Percentiles rank a stretch among this genome's conserved stretches.
These are phyloP conservation scores for Mesotaenium endlicherianum DNA, from an alignment of 139 green algal genomes.

Conservation along the genomic window DNA sequence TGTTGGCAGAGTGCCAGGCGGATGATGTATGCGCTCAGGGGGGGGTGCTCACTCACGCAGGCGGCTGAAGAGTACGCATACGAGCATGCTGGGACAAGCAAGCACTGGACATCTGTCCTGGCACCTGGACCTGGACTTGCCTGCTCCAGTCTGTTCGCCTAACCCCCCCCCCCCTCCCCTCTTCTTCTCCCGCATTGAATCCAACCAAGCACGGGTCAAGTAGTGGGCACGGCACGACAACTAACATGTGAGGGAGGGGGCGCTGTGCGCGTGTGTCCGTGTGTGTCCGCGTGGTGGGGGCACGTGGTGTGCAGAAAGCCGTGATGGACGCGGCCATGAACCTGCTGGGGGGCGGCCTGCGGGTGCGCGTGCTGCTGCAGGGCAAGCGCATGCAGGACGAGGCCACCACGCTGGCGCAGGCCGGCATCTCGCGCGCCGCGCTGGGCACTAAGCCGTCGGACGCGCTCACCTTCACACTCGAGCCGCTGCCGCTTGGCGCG, in stretches of 20 bases:
- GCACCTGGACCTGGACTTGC: not conserved
- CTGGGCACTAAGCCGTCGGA: not conserved
- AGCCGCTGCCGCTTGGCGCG: not conserved
- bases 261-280: not conserved
- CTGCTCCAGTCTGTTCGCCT: not conserved
- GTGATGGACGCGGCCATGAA: conserved; percentile 23
- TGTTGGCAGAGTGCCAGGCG: too few species aligned
- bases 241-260: too few species aligned
- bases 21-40: too few species aligned
- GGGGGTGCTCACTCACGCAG: too few species aligned
- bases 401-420: not conserved
- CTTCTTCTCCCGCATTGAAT: not conserved
- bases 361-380: conserved; percentile 25
- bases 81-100: not conserved
- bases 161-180: not conserved
- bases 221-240: too few species aligned
- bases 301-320: conserved; percentile 12
- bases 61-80: too few species aligned
- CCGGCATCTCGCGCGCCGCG: not conserved
- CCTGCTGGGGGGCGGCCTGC: conserved; percentile 8
- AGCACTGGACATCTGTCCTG: not conserved
- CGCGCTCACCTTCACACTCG: conserved; percentile 21
- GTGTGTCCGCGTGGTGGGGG: not conserved
- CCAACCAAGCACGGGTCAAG: too few species aligned
- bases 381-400: conserved; percentile 28